Percentiles rank a stretch among this genome's conserved stretches.
Evolutionary conservation across 2,329 filamentous ascomycete genomes (phyloP).

Genomic region (Exophiala sp.): DNA sequence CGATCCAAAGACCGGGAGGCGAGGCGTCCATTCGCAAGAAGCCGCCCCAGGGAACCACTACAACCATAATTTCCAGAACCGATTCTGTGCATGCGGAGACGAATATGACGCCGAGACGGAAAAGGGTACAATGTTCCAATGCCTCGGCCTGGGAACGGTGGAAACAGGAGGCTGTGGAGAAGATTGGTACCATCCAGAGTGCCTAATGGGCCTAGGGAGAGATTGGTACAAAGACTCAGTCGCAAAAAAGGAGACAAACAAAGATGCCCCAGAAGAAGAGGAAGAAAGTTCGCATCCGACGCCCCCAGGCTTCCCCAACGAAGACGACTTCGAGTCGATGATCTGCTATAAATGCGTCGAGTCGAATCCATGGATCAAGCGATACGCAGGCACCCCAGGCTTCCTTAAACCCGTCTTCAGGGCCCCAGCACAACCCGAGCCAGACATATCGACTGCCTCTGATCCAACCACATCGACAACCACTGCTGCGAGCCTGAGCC

Average conservation of each 20-base stretch:
- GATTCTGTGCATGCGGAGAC: conserved; percentile 82
- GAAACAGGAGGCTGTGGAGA: conserved; percentile 88
- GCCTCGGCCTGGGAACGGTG: conserved; percentile 71
- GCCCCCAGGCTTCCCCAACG: conserved; percentile 78
- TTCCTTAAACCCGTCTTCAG: conserved; percentile 70
- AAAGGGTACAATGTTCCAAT: conserved; percentile 98
- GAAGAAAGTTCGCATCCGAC: conserved; percentile 49
- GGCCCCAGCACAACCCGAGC: conserved; percentile 29
- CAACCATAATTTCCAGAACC: conserved; percentile 91
- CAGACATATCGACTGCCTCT: neutral
- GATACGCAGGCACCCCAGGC: conserved; percentile 70
- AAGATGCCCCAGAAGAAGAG: conserved; percentile 24
- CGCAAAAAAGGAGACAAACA: conserved; percentile 32
- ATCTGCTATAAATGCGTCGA: conserved; percentile 92
- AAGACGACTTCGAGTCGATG: conserved; percentile 83
- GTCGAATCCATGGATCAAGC: conserved; percentile 83
- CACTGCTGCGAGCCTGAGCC: too few species aligned
- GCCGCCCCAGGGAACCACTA: conserved; percentile 73
- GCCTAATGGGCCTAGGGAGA: conserved; percentile 72
- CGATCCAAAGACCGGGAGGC: conserved; percentile 65
- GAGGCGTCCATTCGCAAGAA: conserved; percentile 72
- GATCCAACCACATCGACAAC: too few species aligned
- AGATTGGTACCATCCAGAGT: conserved; percentile 97
- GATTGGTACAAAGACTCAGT: conserved; percentile 57
- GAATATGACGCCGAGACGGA: conserved; percentile 84